Evolutionary conservation across 2,329 filamentous ascomycete genomes (phyloP).

Genomic region (Exophiala aquamarina): DNA sequence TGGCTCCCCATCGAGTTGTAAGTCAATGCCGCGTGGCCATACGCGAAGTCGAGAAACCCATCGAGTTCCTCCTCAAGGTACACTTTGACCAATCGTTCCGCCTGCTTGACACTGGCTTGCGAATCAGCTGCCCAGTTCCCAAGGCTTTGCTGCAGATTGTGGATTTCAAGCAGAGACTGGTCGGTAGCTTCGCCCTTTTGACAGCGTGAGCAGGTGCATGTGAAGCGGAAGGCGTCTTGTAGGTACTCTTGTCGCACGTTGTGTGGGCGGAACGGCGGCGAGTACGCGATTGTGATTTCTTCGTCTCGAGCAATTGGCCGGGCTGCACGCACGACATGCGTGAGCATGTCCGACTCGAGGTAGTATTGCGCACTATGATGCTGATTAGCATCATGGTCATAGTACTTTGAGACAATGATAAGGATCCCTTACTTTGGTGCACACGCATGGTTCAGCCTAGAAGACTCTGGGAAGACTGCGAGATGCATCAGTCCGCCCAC

Average conservation of each 20-base stretch:
- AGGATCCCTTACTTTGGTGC: slow-evolving; percentile 21
- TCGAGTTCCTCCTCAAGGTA: slow-evolving; percentile 19
- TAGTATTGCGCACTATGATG: slow-evolving; percentile 21
- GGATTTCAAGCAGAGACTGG: slow-evolving; percentile 14
- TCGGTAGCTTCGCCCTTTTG: slow-evolving; percentile 12
- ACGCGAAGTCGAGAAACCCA: slow-evolving; percentile 22
- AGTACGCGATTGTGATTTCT: slow-evolving; percentile 91
- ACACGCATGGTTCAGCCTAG: slow-evolving; percentile 24
- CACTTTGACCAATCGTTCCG: slow-evolving; percentile 17
- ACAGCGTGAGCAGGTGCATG: slow-evolving; percentile 22
- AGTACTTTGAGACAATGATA: not conserved
- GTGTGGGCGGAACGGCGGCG: slow-evolving; percentile 12
- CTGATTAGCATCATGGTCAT: no score
- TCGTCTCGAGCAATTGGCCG: slow-evolving; percentile 80
- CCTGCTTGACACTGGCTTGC: slow-evolving; percentile 18
- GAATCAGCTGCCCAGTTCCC: slow-evolving; percentile 18
- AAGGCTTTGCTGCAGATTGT: slow-evolving; percentile 15
- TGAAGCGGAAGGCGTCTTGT: slow-evolving; percentile 18
- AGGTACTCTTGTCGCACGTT: slow-evolving; percentile 15
- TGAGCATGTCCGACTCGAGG: slow-evolving; percentile 13
- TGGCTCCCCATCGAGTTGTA: slow-evolving; percentile 21
- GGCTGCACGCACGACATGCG: slow-evolving; percentile 32
- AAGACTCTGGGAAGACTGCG: slow-evolving; percentile 22
- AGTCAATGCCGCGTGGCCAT: slow-evolving; percentile 22
- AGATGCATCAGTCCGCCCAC: slow-evolving; percentile 22